Conservation (phyloP, 1,284 basidiomycete species). For the Takashimella koratensis region DNA sequence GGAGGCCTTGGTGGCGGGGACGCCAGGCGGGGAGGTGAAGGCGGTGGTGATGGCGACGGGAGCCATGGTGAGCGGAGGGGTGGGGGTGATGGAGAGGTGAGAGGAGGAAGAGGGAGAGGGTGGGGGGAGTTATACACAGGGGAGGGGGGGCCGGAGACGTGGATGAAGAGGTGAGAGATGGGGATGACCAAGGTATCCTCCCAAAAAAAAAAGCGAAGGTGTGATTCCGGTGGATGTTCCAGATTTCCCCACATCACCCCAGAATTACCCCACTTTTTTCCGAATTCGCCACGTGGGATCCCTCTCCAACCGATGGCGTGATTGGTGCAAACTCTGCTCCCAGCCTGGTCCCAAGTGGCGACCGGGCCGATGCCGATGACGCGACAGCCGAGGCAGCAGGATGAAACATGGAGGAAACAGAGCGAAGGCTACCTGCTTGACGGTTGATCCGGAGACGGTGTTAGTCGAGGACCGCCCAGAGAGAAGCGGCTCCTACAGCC, state of each 20-base stretch:
- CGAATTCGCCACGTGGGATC: not conserved
- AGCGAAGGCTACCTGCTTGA: too few relatives aligned
- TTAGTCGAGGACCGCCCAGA: too few relatives aligned
- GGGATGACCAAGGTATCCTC: not conserved
- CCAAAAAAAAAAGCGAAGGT: not conserved
- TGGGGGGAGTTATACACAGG: not conserved
- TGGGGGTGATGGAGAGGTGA: not conserved
- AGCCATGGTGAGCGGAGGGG: constrained; percentile 6
- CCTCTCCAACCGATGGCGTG: not conserved
- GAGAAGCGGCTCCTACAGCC: too few relatives aligned
- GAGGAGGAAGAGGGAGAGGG: not conserved
- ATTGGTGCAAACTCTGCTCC: too few relatives aligned
- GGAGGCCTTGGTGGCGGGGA: constrained; percentile 9
- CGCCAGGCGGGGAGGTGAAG: not conserved
- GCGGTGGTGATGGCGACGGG: constrained; percentile 7
- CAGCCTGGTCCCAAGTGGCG: too few relatives aligned
- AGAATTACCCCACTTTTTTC: too few relatives aligned
- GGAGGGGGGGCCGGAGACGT: too few relatives aligned
- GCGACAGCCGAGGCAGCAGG: too few relatives aligned
- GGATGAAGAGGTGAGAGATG: not conserved
- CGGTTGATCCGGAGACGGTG: too few relatives aligned
- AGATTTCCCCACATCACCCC: not conserved
- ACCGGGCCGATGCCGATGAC: too few relatives aligned
- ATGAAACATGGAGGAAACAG: too few relatives aligned
- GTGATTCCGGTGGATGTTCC: not conserved